A percentile compares a stretch with the other conserved stretches of the same genome.
These are phyloP conservation scores for Saccharomycopsis hybrid DNA, from an alignment of 1,139 yeast species.

Conservation along the genomic window DNA sequence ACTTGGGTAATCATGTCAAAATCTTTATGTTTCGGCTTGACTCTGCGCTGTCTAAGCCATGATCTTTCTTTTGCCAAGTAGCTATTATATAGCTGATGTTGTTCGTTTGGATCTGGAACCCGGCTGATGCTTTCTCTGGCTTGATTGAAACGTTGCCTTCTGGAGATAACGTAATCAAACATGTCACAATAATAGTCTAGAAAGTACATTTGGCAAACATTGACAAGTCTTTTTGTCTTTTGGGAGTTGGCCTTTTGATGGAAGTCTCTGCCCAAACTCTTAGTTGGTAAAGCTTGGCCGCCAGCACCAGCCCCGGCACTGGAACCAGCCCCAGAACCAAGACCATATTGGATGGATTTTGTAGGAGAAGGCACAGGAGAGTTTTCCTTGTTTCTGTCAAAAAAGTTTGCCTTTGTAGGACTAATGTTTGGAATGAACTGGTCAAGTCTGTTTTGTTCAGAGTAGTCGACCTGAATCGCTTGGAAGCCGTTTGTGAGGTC, in stretches of 20 bases:
- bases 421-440: constrained; percentile 12
- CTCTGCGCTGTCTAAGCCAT: constrained; percentile 75
- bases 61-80: constrained; percentile 84
- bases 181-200: constrained; percentile 94
- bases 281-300: constrained; percentile 2
- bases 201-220: constrained; percentile 74
- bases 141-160: constrained; percentile 70
- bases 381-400: constrained; percentile 20
- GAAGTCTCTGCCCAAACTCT: constrained; percentile 41
- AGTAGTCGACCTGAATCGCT: constrained; percentile 18
- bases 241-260: constrained; percentile 57
- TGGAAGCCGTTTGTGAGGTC: constrained; percentile 19
- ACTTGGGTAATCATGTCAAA: constrained; percentile 96
- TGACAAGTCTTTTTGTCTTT: constrained; percentile 79
- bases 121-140: constrained; percentile 52
- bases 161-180: constrained; percentile 84
- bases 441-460: constrained; percentile 2
- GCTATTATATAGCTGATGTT: constrained; percentile 59
- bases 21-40: constrained; percentile 90
- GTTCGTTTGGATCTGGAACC: constrained; percentile 42
- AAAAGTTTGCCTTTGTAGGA: constrained; percentile 15
- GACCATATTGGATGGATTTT: constrained; percentile 20
- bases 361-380: constrained; percentile 23
- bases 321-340: not conserved
- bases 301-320: not conserved